Evolutionary conservation across 306 rosid genomes (phyloP).

Genomic region (Malus asiatica): DNA sequence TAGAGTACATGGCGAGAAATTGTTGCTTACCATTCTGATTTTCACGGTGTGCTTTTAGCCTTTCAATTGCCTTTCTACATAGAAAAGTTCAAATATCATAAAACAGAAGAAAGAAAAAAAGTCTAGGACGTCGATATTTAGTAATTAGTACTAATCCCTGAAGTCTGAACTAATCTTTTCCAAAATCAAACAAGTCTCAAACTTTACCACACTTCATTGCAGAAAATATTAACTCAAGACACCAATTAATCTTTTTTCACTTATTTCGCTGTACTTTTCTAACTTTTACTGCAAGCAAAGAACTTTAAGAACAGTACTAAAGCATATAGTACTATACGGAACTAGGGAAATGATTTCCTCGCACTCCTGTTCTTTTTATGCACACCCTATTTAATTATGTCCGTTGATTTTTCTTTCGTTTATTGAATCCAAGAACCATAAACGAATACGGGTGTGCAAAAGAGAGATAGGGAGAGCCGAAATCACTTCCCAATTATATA

Average conservation of each 20-base stretch:
- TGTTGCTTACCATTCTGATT: constrained; percentile 45
- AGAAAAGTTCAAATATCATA: background rate
- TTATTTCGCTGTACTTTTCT: background rate
- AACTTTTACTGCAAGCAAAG: background rate
- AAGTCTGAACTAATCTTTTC: background rate
- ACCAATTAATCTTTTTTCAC: background rate
- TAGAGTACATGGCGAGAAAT: constrained; percentile 85
- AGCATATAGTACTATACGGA: background rate
- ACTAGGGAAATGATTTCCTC: too few relatives aligned
- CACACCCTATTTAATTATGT: too few relatives aligned
- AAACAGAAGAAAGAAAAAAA: background rate
- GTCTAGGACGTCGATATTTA: background rate
- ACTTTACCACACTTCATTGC: background rate
- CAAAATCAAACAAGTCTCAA: background rate
- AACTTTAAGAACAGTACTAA: background rate
- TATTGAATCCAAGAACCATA: background rate
- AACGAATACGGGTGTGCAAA: too few relatives aligned
- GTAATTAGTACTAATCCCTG: background rate
- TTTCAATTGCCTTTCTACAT: constrained; percentile 45
- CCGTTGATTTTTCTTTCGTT: too few relatives aligned
- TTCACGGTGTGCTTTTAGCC: constrained; percentile 43
- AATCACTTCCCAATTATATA: too few relatives aligned
- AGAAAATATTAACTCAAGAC: background rate
- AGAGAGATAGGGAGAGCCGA: background rate
- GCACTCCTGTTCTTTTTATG: too few relatives aligned